Conservation (phyloP, 495 filamentous ascomycete genomes). For the Glonium stellatum region DNA sequence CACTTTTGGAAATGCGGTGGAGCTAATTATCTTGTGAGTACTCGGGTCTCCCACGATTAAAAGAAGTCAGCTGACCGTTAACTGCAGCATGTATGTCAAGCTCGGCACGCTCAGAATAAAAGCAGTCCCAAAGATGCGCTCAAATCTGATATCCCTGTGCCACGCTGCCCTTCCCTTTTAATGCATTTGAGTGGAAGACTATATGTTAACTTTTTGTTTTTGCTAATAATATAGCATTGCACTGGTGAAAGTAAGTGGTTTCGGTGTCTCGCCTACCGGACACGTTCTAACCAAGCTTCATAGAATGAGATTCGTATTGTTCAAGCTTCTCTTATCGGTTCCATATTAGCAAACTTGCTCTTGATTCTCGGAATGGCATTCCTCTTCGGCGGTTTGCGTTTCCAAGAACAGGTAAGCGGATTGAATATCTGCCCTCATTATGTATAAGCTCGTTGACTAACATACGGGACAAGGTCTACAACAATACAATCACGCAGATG, state of each 20-base stretch:
- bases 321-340: constrained; percentile 80
- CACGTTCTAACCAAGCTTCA: no score
- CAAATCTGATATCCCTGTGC: not conserved
- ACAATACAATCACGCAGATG: constrained; percentile 91
- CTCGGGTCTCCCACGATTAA: not conserved
- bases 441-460: constrained; percentile 18
- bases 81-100: constrained; percentile 5
- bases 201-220: not conserved
- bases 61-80: not conserved
- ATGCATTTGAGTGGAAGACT: not conserved
- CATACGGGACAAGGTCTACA: constrained; percentile 61
- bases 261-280: constrained; percentile 21
- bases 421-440: not conserved
- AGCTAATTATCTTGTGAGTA: constrained; percentile 27
- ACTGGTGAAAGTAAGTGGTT: no score
- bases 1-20: constrained; percentile 32
- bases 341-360: constrained; percentile 79
- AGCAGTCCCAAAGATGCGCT: not conserved
- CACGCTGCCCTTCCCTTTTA: no score
- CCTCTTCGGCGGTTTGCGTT: constrained; percentile 76
- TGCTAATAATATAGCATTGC: not conserved
- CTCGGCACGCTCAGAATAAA: not conserved
- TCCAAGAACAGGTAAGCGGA: constrained; percentile 63
- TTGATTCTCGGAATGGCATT: constrained; percentile 90
- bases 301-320: constrained; percentile 78